Evolutionary conservation across 257 asterid genomes (phyloP), one percentile per base, ranked within the genome.

Genomic region (Thymus quinquecostatus): DNA sequence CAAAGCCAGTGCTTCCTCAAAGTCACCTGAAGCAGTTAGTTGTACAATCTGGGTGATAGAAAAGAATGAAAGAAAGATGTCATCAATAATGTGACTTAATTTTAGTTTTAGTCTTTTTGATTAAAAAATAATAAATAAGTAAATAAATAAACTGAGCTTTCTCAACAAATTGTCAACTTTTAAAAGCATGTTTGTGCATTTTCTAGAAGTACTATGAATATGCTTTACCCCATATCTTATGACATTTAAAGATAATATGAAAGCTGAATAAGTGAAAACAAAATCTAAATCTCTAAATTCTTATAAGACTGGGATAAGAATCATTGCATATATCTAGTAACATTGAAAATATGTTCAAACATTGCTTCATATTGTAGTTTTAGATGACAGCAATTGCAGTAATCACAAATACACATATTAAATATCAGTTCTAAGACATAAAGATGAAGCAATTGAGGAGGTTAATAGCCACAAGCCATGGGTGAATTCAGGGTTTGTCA

Each of bases 1-100:
- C 81, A 95, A 81, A 81, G 96, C 88, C 85, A 95, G 81, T 32
- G 99, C 99, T 80, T 95, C 99, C 89, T 95, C 98, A 78, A 95
- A 95, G 83, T 95, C 81, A 34, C 98, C 97, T 50, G 97, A 95
- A 76, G 99, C 98, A 77, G 98, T 92, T 77, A 95, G 86, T 80
- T 95, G 99, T 64, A 95, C 95, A 77, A 95, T 95, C 99, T 95
- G 91, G 80, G 76, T 64, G 34, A 78, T 8, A 76, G 74, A 77
- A 74, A 78, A 54, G 61, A 80, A 64, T n/a, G 60, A 81, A 66
- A 27, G 10, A 57, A 41, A 5, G 1, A 41, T 61, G 40, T 74
- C 70, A 70, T 36, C 68, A 54, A 34, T 38, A 47, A 6, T 2
- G 70, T 57, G 66, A 28, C 53, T 4, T 49, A 30, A 68, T 58